Evolutionary conservation across 2,329 filamentous ascomycete species (phyloP), one percentile per base, ranked within the genome.

Genomic region (Botrytis sinoallii): DNA sequence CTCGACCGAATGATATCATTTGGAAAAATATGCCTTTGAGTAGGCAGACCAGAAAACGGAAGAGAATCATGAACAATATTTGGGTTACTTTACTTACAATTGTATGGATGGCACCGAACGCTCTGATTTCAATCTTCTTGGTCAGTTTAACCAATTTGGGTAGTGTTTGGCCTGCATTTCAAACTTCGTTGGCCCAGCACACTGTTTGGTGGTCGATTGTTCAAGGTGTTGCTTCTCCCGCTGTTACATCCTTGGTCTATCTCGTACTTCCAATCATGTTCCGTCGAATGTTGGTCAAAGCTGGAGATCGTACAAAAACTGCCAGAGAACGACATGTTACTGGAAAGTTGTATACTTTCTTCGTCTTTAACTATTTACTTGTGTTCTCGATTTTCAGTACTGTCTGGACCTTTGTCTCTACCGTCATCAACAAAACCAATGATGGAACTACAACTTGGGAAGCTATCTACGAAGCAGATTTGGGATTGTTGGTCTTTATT

Each of bases 331-430:
- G 94, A 44, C 95, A 98, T 82, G 96, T 99, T 70, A 88, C 96
- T 74, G 91, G 90, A 76, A 97, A 97, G 82, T 87, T 99, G 3
- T 99, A 97, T 83, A 88, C 93, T 29, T 99, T 99, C 85, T 99
- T 99, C 83, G 89, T 98, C 70, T 94, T 99, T 86, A 99, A 99
- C 88, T 98, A 98, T 81, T 83, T 99, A 72, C 85, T 99, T 77
- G 91, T 98, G 74, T 98, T 98, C 83, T 98, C 95, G 18, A 85
- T 97, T 22, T 98, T 98, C 82, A 93, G 93, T 63, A 90, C 93
- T 1, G 84, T 94, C 25, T 98, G 93, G 90, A 85, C 85, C 1
- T 94, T 95, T 78, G 85, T 94, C 14, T 84, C 90, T 0, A 85
- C 85, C 7, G 89, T 97, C 55, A 84, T 95, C 64, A 81, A 88